Evolutionary conservation across 2,329 filamentous ascomycete species (phyloP), one percentile per base, ranked within the genome.

Genomic region (Colletotrichum lupini): DNA sequence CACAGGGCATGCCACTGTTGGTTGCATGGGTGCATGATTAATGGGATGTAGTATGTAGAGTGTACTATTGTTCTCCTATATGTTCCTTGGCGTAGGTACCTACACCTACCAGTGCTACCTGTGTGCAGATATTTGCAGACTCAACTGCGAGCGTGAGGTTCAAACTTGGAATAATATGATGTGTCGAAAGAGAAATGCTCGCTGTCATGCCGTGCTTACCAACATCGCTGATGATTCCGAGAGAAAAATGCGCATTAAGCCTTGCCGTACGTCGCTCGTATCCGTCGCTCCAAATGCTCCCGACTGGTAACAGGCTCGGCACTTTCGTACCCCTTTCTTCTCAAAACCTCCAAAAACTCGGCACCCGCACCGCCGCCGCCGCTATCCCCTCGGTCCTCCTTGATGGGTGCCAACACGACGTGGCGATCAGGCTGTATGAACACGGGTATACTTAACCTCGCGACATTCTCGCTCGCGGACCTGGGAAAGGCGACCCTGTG

Each of bases 401-500:
- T 32, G 37, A 75, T 63, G 2, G 74, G 74, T 14, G 66, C 74
- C 26, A 75, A 11, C 19, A 75, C 16, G 14, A 75, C 72, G 9
- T 74, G 58, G 3, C 68, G 64, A 19, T 75, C 74, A 2, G 74
- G 74, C 65, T 75, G 74, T 14, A 75, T 69, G 53, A 75, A 75
- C 1, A 75, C 65, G 2, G 74, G 74, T 42, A 75, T 75, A 1
- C 74, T 75, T 55, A 75, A n/a, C 53, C 74, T 32, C 1, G 64
- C 72, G 0, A 75, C 74, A 16, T 75, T 75, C 65, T 75, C 74
- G 2, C 66, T 61, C 7, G 64, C 68, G 1, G 61, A 66, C 22
- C 74, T 26, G 14, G 87, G 83, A 75, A 98, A 97, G 0, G 96
- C 91, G 28, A 98, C 97, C 5, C 96, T 87, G 80, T 98, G 97